These are phyloP conservation scores for Didymella sp. DNA, from an alignment of 2,329 filamentous ascomycete species.

Conservation along the genomic window DNA sequence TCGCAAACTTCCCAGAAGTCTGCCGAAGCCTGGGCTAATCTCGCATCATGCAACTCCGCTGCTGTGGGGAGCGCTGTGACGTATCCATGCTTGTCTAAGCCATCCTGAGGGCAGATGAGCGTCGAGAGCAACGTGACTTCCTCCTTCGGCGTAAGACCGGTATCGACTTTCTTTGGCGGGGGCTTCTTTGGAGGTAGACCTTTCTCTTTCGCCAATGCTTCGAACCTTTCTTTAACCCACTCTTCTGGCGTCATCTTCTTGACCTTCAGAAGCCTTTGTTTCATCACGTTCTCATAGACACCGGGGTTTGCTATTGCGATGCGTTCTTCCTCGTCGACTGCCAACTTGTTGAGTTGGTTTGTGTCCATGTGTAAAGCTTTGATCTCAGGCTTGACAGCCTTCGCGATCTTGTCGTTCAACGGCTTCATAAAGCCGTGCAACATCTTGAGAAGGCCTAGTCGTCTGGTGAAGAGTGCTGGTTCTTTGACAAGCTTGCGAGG, in stretches of 20 bases:
- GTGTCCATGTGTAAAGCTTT: conserved; percentile 65
- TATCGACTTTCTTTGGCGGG: conserved; percentile 65
- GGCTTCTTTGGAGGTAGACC: conserved; percentile 47
- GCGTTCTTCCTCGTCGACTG: conserved; percentile 80
- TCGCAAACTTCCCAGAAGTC: conserved; percentile 88
- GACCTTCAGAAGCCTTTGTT: conserved; percentile 76
- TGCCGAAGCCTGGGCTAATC: conserved; percentile 68
- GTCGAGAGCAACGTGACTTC: conserved; percentile 59
- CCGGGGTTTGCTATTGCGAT: conserved; percentile 69
- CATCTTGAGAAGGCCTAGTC: conserved; percentile 59
- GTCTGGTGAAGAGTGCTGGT: conserved; percentile 49
- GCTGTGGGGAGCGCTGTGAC: conserved; percentile 71
- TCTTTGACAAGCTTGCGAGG: conserved; percentile 67
- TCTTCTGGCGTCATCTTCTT: conserved; percentile 75
- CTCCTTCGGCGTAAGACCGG: conserved; percentile 70
- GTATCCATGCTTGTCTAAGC: conserved; percentile 76
- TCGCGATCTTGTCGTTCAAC: conserved; percentile 69
- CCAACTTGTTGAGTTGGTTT: conserved; percentile 71
- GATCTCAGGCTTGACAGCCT: conserved; percentile 59
- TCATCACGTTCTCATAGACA: conserved; percentile 85
- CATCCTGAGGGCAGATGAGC: conserved; percentile 68
- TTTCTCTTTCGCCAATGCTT: conserved; percentile 36
- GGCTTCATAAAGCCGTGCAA: conserved; percentile 71
- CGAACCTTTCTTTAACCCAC: conserved; percentile 70
- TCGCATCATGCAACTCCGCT: conserved; percentile 71